Base-by-base conservation (phyloP, 2,329 filamentous ascomycete species). In the Anthostomella pinea region DNA sequence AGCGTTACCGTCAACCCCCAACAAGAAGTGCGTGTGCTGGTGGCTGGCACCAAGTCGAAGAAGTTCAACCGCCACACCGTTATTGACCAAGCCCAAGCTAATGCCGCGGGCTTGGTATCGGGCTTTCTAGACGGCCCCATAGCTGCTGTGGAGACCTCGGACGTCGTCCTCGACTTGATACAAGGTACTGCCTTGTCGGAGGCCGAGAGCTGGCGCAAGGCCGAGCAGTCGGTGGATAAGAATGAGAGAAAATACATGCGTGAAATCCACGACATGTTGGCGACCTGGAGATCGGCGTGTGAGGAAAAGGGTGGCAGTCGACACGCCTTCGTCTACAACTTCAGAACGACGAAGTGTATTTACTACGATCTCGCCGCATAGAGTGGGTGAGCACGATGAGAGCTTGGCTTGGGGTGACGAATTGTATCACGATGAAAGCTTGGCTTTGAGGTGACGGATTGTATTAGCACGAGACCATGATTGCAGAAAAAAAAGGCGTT, bases 321-420 rank as follows among this genome's bases (percentile, higher is more conserved):
- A 30, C 86, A 90, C 58, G 85, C 87, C 8, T 95, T 95, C 64
- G 77, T 96, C 34, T 95, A 95, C 65, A 95, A 95, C 54, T 95
- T 94, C 53, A 73, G 89, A 41, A 94, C 87, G 8, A 86, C 85
- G 0, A 83, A 76, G 40, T 90, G 87, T 59, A 75, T 95, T 33
- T 87, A 91, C 58, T 95, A 95, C 62, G 89, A 95, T 63, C 64
- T 96, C 27, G 69, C 67, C 19, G 63, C 59, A 17, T 29, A 45
- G 22, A 37, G 40, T 19, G 34, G 43, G 9, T 43, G 47, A 24
- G 51, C 47, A 48, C 57, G 11, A 31, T 21, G 18, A n/a, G 19
- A 6, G 20, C 9, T 19, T 8, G 27, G 18, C 9, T 30, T 24
- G 21, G 13, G 30, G 17, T 22, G 4, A 31, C 3, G 17, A 18